A percentile compares a stretch with the other conserved stretches of the same genome.
These are phyloP conservation scores for Cercospora beticola DNA, from an alignment of 2,329 filamentous ascomycete genomes.

Conservation along the genomic window DNA sequence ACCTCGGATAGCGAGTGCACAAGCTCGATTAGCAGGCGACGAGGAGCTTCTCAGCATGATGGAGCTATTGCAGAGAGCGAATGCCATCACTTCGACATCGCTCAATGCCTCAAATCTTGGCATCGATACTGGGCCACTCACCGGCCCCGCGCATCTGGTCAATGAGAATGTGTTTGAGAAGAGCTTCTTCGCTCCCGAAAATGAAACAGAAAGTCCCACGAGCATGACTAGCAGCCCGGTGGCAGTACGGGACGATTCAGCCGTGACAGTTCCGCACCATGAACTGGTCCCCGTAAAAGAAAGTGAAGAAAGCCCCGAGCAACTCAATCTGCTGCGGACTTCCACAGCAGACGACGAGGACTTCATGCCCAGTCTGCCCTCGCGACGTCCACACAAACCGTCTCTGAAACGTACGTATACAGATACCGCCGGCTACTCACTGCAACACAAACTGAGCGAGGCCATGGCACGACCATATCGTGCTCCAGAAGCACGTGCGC, in stretches of 20 bases:
- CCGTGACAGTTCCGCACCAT: background rate
- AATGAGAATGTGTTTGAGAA: conserved; percentile 82
- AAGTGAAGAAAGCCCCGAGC: conserved; percentile 14
- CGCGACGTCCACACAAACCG: conserved; percentile 39
- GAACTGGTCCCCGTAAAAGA: conserved; percentile 13
- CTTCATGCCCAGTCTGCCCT: conserved; percentile 41
- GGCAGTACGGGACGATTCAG: conserved; percentile 10
- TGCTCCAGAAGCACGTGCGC: conserved; percentile 52
- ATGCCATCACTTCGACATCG: conserved; percentile 70
- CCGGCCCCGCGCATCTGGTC: conserved; percentile 72
- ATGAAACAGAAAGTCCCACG: conserved; percentile 44
- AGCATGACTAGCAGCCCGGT: conserved; percentile 30
- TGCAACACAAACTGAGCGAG: conserved; percentile 83
- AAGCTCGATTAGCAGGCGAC: conserved; percentile 79
- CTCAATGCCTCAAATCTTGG: conserved; percentile 52
- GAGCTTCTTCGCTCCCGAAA: conserved; percentile 58
- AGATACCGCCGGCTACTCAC: conserved; percentile 69
- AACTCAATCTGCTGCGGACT: conserved; percentile 16
- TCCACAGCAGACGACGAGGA: conserved; percentile 23
- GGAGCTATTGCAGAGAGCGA: conserved; percentile 78
- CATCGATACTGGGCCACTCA: conserved; percentile 64
- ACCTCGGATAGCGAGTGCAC: conserved; percentile 75
- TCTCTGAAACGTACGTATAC: conserved; percentile 81
- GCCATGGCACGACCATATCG: conserved; percentile 80
- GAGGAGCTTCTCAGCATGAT: conserved; percentile 87